These are phyloP conservation scores for Orbilia brochopaga DNA, from an alignment of 2,329 filamentous ascomycete genomes.

Conservation along the genomic window DNA sequence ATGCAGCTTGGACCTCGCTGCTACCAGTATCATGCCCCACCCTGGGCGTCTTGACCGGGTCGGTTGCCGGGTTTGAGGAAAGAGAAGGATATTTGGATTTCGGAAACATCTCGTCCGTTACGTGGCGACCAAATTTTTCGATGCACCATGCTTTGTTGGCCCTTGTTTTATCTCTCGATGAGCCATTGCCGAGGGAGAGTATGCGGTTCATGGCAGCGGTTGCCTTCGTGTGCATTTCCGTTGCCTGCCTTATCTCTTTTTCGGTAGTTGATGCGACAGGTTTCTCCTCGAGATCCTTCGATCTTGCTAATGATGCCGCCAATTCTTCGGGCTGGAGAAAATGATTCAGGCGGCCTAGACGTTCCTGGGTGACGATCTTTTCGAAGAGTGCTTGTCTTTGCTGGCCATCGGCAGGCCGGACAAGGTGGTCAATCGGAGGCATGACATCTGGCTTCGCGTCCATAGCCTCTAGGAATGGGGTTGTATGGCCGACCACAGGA, in stretches of 20 bases:
- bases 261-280: conserved; percentile 55
- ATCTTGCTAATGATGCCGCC: conserved; percentile 56
- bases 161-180: conserved; percentile 76
- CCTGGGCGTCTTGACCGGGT: conserved; percentile 65
- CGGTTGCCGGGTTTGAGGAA: conserved; percentile 58
- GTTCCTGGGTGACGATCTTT: conserved; percentile 55
- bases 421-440: conserved; percentile 55
- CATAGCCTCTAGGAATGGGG: conserved; percentile 83
- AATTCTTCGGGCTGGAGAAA: conserved; percentile 68
- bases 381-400: conserved; percentile 37
- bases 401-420: conserved; percentile 49
- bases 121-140: conserved; percentile 86
- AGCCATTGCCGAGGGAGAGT: conserved; percentile 75
- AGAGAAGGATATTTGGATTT: conserved; percentile 59
- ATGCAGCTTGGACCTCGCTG: conserved; percentile 95
- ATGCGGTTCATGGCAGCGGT: conserved; percentile 80
- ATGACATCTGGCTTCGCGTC: conserved; percentile 63
- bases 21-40: conserved; percentile 93
- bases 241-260: conserved; percentile 58
- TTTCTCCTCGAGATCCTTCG: conserved; percentile 29
- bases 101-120: conserved; percentile 75
- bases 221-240: conserved; percentile 69
- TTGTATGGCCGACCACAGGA: conserved; percentile 77
- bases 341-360: conserved; percentile 73
- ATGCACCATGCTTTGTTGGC: conserved; percentile 85